phyloP scores from a whole-genome alignment of 1,139 yeast species.

The Debaryomycetaceae sp. region DNA sequence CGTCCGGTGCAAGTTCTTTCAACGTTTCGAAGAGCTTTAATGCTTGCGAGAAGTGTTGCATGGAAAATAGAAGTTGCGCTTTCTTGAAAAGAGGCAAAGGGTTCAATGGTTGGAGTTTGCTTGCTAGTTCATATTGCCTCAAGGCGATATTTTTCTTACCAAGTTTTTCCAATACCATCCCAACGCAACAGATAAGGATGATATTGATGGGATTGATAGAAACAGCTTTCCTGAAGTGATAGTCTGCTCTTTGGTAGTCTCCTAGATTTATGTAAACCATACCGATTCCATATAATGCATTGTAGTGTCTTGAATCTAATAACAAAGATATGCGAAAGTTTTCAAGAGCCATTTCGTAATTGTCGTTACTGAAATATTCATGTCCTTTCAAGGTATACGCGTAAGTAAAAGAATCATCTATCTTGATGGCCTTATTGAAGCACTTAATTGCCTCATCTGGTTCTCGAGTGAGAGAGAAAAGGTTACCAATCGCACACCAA shows the following conservation, averaged over 20 bases:
- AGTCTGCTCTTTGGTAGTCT: conserved; percentile 77
- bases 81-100: conserved; percentile 87
- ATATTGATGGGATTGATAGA: conserved; percentile 88
- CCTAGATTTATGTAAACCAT: conserved; percentile 91
- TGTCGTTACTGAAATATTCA: conserved; percentile 84
- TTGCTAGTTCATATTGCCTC: conserved; percentile 79
- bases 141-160: conserved; percentile 71
- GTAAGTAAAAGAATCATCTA: conserved; percentile 74
- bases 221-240: conserved; percentile 83
- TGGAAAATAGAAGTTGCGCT: conserved; percentile 73
- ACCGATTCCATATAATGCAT: conserved; percentile 94
- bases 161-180: conserved; percentile 84
- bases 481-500: conserved; percentile 91
- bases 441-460: conserved; percentile 90
- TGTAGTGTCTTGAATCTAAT: conserved; percentile 80
- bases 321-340: conserved; percentile 77
- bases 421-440: conserved; percentile 71
- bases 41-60: conserved; percentile 72
- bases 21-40: conserved; percentile 70
- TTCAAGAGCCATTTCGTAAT: conserved; percentile 84
- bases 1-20: conserved; percentile 82
- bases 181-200: conserved; percentile 87
- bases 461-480: conserved; percentile 78
- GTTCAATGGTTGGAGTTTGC: conserved; percentile 78
- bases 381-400: conserved; percentile 95